phyloP scores from a whole-genome alignment of 108 stramenopile genomes.

The Epipyxis sp. region DNA sequence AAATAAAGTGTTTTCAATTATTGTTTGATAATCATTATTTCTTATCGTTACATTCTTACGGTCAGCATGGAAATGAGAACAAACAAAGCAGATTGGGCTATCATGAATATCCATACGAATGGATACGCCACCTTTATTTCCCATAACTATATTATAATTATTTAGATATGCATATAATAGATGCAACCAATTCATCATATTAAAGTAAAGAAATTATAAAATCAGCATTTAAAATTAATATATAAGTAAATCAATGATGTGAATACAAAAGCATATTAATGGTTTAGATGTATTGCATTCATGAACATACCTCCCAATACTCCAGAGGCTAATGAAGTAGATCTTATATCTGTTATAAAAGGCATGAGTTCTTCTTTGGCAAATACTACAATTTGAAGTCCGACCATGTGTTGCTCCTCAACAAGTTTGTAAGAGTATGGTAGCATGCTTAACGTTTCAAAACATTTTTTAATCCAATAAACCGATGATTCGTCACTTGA shows the following conservation, averaged over 20 bases:
- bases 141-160: slow-evolving; percentile 96
- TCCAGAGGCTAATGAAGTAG: neutral
- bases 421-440: neutral
- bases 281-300: too few species aligned
- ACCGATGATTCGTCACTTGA: slow-evolving; percentile 1
- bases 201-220: too few species aligned
- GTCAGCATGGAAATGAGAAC: slow-evolving; percentile 23
- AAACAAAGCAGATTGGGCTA: neutral
- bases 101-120: slow-evolving; percentile 41
- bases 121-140: slow-evolving; percentile 95
- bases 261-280: too few species aligned
- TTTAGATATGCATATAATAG: slow-evolving; percentile 87
- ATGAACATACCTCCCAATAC: too few species aligned
- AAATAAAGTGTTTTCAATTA: slow-evolving; percentile 2
- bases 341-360: slow-evolving; percentile 20
- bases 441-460: neutral
- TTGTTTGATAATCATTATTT: slow-evolving; percentile 21
- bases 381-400: neutral
- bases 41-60: neutral
- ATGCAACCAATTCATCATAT: slow-evolving; percentile 58
- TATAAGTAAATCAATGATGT: too few species aligned
- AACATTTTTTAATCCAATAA: slow-evolving; percentile 11
- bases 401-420: slow-evolving; percentile 1
- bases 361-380: neutral
- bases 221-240: too few species aligned